Conservation (phyloP, 352 stramenopile species). For the Globisporangium apiculatum region DNA sequence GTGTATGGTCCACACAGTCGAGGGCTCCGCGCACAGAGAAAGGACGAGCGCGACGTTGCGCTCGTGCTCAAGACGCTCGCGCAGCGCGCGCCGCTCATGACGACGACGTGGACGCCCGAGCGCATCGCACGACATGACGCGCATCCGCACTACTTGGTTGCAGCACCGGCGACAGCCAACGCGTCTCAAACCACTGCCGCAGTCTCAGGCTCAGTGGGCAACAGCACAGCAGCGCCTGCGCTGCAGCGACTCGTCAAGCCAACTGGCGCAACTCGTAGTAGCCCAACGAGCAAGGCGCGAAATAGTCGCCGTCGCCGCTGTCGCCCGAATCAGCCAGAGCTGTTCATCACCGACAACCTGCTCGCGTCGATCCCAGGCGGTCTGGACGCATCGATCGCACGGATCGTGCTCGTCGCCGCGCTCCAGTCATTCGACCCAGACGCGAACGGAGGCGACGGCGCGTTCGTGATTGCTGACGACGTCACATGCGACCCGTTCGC, state of each 20-base stretch:
- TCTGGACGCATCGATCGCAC: slow-evolving; percentile 36
- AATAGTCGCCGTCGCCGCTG: too few species aligned
- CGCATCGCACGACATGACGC: slow-evolving; percentile 19
- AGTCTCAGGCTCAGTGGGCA: background rate
- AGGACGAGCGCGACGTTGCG: slow-evolving; percentile 25
- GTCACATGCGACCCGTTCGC: slow-evolving; percentile 28
- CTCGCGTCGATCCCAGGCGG: slow-evolving; percentile 45
- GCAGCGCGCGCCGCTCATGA: slow-evolving; percentile 43
- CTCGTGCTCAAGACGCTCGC: slow-evolving; percentile 34
- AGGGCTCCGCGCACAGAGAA: slow-evolving; percentile 41
- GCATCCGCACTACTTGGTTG: background rate
- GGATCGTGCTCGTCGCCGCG: slow-evolving; percentile 36
- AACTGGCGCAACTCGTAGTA: too few species aligned
- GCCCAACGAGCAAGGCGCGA: background rate
- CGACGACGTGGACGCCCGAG: slow-evolving; percentile 43
- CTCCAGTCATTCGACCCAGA: slow-evolving; percentile 41
- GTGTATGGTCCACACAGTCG: slow-evolving; percentile 18
- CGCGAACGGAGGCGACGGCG: slow-evolving; percentile 18
- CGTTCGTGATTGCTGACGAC: slow-evolving; percentile 29
- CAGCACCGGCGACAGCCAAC: background rate
- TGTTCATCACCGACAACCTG: slow-evolving; percentile 37
- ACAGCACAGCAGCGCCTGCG: too few species aligned
- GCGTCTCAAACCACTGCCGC: too few species aligned
- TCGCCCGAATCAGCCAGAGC: background rate
- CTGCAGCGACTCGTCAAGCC: background rate